These are phyloP conservation scores for Boletus sp. DNA, from an alignment of 768 basidiomycete species.

Conservation along the genomic window DNA sequence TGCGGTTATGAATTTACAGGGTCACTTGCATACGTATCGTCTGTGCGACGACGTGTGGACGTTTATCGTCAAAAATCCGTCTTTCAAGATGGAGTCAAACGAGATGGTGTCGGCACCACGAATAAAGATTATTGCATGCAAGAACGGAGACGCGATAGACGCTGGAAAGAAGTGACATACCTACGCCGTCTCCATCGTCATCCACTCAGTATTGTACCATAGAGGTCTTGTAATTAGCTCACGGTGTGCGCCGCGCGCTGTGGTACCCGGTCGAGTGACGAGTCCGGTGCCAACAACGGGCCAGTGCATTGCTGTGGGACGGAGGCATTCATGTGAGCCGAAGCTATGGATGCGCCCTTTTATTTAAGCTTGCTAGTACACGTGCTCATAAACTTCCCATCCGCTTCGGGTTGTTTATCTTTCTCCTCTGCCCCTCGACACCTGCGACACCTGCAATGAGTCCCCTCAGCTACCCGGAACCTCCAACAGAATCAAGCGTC, in stretches of 20 bases:
- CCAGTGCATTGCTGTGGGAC: conserved; percentile 13
- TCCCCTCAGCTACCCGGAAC: conserved; percentile 43
- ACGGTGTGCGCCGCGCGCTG: neutral
- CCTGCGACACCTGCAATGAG: conserved; percentile 28
- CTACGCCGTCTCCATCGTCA: neutral
- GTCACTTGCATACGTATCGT: conserved; percentile 88
- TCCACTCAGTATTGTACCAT: conserved; percentile 19
- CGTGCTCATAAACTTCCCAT: conserved; percentile 28
- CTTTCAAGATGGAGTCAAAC: conserved; percentile 94
- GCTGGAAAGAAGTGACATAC: conserved; percentile 66
- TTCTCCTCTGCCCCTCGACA: conserved; percentile 7
- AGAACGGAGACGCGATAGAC: conserved; percentile 87
- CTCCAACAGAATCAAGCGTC: conserved; percentile 55
- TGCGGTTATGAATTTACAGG: conserved; percentile 41
- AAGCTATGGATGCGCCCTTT: conserved; percentile 7
- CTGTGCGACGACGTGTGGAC: conserved; percentile 98
- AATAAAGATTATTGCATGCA: conserved; percentile 98
- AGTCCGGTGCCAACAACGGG: neutral
- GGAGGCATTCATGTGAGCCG: neutral
- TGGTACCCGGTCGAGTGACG: neutral
- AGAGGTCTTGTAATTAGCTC: conserved; percentile 26
- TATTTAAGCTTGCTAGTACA: conserved; percentile 8
- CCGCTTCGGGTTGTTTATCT: conserved; percentile 11
- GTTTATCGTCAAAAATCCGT: conserved; percentile 90
- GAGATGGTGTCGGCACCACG: conserved; percentile 68